These are phyloP conservation scores for Dactylis glomerata DNA, from an alignment of 176 grass and related monocot species.

Conservation along the genomic window DNA sequence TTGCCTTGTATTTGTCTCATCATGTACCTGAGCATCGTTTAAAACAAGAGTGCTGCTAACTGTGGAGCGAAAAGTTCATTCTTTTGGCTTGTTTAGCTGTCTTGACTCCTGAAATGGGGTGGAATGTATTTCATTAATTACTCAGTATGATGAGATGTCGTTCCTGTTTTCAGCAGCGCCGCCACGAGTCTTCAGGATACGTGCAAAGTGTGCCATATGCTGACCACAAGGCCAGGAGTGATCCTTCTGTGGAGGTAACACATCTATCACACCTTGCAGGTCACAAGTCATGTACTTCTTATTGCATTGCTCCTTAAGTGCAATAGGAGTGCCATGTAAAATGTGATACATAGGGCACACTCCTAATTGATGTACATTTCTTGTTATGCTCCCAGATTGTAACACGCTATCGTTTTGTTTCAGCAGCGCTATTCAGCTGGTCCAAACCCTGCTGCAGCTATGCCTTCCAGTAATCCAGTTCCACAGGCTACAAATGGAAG, in stretches of 20 bases:
- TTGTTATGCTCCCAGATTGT: not conserved
- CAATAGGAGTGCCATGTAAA: not conserved
- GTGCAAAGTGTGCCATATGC: not conserved
- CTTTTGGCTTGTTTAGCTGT: not conserved
- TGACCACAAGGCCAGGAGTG: constrained; percentile 2
- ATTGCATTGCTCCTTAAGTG: not conserved
- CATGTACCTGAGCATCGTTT: not conserved
- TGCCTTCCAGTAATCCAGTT: not conserved
- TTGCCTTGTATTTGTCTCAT: not conserved
- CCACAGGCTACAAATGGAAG: constrained; percentile 40
- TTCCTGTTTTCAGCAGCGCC: not conserved
- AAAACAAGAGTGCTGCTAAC: not conserved
- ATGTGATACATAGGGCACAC: not conserved
- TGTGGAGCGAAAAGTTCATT: not conserved
- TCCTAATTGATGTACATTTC: not conserved
- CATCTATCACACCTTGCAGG: not conserved
- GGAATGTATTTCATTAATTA: not conserved
- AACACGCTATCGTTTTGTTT: constrained; percentile 22
- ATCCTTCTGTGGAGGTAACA: constrained; percentile 19
- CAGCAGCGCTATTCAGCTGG: constrained; percentile 33
- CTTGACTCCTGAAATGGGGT: not conserved
- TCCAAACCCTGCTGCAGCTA: not conserved
- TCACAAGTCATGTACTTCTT: not conserved
- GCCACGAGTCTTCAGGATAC: not conserved
- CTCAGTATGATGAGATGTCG: not conserved